These are phyloP conservation scores for Colletotrichum australisinense DNA, from an alignment of 2,329 filamentous ascomycete species.

Conservation along the genomic window DNA sequence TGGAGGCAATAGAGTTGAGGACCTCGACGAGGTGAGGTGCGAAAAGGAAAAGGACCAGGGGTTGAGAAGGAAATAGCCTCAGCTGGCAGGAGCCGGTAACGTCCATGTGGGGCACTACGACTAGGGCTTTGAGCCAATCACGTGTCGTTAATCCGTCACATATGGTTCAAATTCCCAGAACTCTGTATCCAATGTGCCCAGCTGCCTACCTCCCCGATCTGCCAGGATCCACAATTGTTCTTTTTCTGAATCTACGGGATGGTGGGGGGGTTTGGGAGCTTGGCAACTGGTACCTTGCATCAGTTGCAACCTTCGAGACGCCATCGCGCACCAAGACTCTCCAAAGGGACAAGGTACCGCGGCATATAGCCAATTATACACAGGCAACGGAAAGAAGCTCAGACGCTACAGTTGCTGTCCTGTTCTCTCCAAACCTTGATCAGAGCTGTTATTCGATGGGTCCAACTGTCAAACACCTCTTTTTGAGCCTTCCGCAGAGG, in stretches of 20 bases:
- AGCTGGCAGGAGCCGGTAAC: not conserved
- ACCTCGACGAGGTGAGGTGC: not conserved
- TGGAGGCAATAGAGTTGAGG: not conserved
- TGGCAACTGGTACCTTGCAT: constrained; percentile 9
- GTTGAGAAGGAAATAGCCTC: constrained; percentile 9
- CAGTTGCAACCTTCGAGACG: not conserved
- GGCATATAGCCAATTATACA: not conserved
- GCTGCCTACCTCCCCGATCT: not conserved
- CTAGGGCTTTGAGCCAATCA: not conserved
- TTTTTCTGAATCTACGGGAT: constrained; percentile 24
- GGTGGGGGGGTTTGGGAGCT: constrained; percentile 27
- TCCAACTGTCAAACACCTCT: too few relatives aligned
- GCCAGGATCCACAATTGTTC: not conserved
- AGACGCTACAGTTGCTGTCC: not conserved
- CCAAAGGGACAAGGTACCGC: not conserved
- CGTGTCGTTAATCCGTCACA: not conserved
- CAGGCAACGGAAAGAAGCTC: not conserved
- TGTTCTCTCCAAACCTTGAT: not conserved
- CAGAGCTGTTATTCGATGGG: not conserved
- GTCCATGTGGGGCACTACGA: not conserved
- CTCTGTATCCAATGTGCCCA: not conserved
- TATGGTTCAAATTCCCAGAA: constrained; percentile 6
- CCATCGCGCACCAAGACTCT: constrained; percentile 2
- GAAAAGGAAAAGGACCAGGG: not conserved
- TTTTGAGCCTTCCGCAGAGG: too few relatives aligned